Evolutionary conservation across 805 yeast species (phyloP).

Genomic region (Teunomyces gatunensis): DNA sequence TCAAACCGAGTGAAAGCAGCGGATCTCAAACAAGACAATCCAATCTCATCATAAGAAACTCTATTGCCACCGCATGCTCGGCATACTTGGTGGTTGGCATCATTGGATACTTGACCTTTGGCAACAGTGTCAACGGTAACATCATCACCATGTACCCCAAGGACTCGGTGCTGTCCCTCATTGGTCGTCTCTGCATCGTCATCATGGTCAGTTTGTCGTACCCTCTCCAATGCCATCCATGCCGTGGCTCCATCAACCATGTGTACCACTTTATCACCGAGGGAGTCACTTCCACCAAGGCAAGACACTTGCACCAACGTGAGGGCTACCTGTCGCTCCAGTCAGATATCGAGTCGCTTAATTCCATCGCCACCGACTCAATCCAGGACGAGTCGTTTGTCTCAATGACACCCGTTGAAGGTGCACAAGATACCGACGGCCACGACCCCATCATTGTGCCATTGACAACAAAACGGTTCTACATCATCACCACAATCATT

Average conservation of each 20-base stretch:
- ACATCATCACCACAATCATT: conserved; percentile 47
- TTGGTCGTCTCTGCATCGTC: conserved; percentile 62
- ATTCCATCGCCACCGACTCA: conserved; percentile 17
- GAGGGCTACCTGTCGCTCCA: conserved; percentile 28
- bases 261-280: conserved; percentile 48
- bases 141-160: conserved; percentile 66
- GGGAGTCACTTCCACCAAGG: conserved; percentile 27
- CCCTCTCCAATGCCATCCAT: conserved; percentile 81
- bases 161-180: conserved; percentile 43
- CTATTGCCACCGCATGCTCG: conserved; percentile 53
- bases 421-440: conserved; percentile 46
- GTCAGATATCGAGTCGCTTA: conserved; percentile 24
- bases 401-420: conserved; percentile 46
- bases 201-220: conserved; percentile 73
- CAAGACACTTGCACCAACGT: conserved; percentile 15
- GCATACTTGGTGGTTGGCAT: conserved; percentile 66
- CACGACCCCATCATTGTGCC: conserved; percentile 51
- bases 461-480: conserved; percentile 45
- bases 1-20: conserved; percentile 35
- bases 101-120: conserved; percentile 72
- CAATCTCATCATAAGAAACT: conserved; percentile 50
- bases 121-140: conserved; percentile 63
- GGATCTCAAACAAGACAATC: conserved; percentile 45
- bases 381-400: conserved; percentile 36
- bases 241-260: conserved; percentile 70